Conservation (phyloP, 129 eudicot genomes). For the Cynara cardunculus region DNA sequence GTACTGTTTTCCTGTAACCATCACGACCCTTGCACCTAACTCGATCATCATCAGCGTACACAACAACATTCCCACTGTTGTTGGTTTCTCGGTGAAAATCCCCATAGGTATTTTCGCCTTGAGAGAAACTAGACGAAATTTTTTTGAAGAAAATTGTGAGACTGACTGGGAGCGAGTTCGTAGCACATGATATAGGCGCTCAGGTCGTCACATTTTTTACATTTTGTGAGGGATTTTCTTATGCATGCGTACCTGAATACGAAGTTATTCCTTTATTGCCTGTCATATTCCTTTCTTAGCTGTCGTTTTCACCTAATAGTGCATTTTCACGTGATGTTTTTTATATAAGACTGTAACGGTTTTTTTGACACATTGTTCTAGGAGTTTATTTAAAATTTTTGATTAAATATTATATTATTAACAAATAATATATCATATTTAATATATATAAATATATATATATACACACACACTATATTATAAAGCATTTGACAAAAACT, state of each 20-base stretch:
- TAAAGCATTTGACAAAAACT: too few species aligned
- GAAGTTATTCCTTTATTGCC: background rate
- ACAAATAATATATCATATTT: background rate
- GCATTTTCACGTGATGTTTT: conserved; percentile 29
- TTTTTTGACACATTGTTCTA: background rate
- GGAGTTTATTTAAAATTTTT: background rate
- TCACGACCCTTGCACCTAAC: background rate
- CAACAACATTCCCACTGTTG: background rate
- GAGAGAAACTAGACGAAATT: background rate
- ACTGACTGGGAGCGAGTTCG: conserved; percentile 1
- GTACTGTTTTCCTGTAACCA: conserved; percentile 39
- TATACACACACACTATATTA: too few species aligned
- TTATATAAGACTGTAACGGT: background rate
- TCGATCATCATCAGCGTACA: conserved; percentile 10
- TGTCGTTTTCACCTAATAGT: conserved; percentile 5
- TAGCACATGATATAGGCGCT: conserved; percentile 13
- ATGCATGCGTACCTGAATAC: conserved; percentile 3
- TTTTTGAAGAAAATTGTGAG: conserved; percentile 1
- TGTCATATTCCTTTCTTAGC: conserved; percentile 12
- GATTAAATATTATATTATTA: background rate
- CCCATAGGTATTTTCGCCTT: background rate
- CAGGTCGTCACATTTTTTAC: conserved; percentile 24
- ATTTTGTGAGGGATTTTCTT: background rate
- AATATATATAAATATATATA: too few species aligned
- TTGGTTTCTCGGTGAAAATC: background rate